Base-by-base conservation (phyloP, 2,329 filamentous ascomycete species). In the Monilinia aucupariae region DNA sequence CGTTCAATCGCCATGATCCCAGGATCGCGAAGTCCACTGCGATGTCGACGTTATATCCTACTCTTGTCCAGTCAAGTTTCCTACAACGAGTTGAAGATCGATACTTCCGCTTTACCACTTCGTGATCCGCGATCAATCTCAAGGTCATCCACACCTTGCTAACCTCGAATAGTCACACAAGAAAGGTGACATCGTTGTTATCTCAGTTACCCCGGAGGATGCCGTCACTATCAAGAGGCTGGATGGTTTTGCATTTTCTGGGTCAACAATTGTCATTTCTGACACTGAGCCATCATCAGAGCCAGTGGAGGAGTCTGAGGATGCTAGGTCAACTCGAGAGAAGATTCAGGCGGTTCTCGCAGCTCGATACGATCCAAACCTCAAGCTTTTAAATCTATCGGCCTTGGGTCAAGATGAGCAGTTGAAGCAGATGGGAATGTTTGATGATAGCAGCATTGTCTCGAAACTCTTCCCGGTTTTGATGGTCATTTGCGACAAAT, bases 401-500 rank as follows among this genome's bases (percentile, higher is more conserved):
- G 80, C 82, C 1, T 83, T 97, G 12, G 87, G 84, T 39, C 79
- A 83, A 54, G 93, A 97, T 70, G 78, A 85, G 2, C 84, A 87
- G 64, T 82, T 97, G 5, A 80, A 86, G 61, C 80, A 83, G 49
- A 86, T 92, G 75, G 90, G 90, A 45, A 55, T 89, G 93, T 51
- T 56, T 71, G 92, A 96, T 73, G 83, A 85, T 66, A 85, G 79
- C 64, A 84, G 82, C 64, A 85, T 87, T 4, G 67, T 70, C 13
- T 65, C 68, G n/a, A 99, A 97, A 75, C 90, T 96, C 66, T 97
- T 97, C 77, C 90, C 90, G 59, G 93, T 90, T 1, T 81, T 97
- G 66, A 96, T 97, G 90, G 86, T 85, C 64, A 86, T 97, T 53
- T 92, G 90, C 74, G 87, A 96, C 60, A 79, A 85, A 65, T 82